Evolutionary conservation across 2,329 filamentous ascomycete species (phyloP).

Genomic region (Fusarium brevicatenulatum): DNA sequence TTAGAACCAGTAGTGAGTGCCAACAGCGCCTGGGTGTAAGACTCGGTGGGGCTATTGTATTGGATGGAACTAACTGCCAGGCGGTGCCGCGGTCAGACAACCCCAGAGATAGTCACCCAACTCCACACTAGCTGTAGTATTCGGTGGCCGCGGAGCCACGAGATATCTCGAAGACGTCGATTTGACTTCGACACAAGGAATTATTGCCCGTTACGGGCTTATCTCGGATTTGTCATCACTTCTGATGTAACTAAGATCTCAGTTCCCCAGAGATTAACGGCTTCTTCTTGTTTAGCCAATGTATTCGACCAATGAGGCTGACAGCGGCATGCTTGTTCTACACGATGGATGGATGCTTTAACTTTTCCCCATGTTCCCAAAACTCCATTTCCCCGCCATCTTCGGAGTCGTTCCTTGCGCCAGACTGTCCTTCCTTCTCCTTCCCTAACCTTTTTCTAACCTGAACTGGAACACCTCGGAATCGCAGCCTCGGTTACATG

Average conservation of each 20-base stretch:
- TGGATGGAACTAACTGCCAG: not conserved
- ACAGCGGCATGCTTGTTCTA: constrained; percentile 40
- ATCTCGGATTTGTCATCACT: constrained; percentile 5
- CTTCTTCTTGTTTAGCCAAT: constrained; percentile 3
- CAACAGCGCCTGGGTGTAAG: not conserved
- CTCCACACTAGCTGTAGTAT: not conserved
- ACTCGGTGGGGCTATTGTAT: not conserved
- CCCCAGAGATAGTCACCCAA: not conserved
- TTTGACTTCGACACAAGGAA: not conserved
- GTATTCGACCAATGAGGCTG: constrained; percentile 16
- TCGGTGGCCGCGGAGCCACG: constrained; percentile 3
- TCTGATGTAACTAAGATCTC: not conserved
- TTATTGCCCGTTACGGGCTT: not conserved
- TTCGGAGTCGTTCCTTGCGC: constrained; percentile 27
- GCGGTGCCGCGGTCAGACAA: not conserved
- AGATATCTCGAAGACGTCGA: not conserved
- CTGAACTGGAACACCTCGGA: constrained; percentile 8
- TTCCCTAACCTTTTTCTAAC: constrained; percentile 7
- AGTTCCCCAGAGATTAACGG: not conserved
- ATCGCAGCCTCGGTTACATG: constrained; percentile 19
- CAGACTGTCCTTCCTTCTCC: constrained; percentile 32
- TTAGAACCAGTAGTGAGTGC: not conserved
- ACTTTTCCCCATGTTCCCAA: constrained; percentile 42
- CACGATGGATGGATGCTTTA: constrained; percentile 25
- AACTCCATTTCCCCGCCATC: constrained; percentile 38